Evolutionary conservation across 352 stramenopile species (phyloP).

Genomic region (Phytopythium montanum): DNA sequence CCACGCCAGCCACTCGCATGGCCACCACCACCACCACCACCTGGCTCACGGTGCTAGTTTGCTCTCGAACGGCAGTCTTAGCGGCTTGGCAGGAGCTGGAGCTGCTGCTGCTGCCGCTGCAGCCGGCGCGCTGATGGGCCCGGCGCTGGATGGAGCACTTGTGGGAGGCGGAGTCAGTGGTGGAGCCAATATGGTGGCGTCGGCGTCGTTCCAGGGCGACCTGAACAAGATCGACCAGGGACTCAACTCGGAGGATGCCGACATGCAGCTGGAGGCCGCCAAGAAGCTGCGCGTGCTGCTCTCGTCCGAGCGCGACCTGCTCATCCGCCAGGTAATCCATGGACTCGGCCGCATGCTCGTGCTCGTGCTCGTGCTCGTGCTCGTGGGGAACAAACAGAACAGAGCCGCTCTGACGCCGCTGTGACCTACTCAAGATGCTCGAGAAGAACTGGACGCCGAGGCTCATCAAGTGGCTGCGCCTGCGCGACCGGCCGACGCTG

Average conservation of each 20-base stretch:
- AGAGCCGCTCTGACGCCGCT: neutral
- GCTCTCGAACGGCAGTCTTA: conserved; percentile 43
- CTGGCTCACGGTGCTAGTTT: conserved; percentile 39
- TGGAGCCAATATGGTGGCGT: conserved; percentile 36
- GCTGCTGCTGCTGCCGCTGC: conserved; percentile 11
- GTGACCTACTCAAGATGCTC: conserved; percentile 52
- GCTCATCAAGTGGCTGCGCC: conserved; percentile 81
- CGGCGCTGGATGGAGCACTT: conserved; percentile 28
- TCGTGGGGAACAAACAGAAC: no score
- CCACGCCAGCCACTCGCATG: conserved; percentile 45
- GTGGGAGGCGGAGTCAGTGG: conserved; percentile 8
- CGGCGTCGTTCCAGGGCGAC: conserved; percentile 70
- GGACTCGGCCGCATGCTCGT: neutral
- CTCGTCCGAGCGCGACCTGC: conserved; percentile 76
- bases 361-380: no score
- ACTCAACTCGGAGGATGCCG: conserved; percentile 77
- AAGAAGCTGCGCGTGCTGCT: conserved; percentile 87
- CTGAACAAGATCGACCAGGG: conserved; percentile 79
- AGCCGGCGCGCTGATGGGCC: conserved; percentile 17
- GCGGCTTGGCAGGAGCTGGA: conserved; percentile 19
- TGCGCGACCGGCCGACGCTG: conserved; percentile 74
- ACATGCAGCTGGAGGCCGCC: conserved; percentile 78
- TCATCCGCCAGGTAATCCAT: conserved; percentile 77
- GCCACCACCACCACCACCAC: conserved; percentile 51
- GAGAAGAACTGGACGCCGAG: conserved; percentile 88